Percentiles rank a stretch among this genome's conserved stretches.
These are phyloP conservation scores for Spergularia bocconei DNA, from an alignment of 148 eudicot genomes.

Conservation along the genomic window DNA sequence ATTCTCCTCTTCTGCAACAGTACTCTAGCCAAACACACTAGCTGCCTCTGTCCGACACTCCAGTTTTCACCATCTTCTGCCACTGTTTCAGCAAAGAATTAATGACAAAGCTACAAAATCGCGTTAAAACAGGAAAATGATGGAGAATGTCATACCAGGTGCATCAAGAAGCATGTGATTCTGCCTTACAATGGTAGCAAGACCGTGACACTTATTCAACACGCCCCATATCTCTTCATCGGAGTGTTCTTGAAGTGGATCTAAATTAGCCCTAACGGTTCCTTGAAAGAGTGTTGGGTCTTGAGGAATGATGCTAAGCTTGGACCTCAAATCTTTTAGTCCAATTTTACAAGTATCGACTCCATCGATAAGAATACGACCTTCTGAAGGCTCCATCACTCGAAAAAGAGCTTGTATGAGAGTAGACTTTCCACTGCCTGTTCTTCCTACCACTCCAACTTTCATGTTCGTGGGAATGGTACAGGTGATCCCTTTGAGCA, in stretches of 20 bases:
- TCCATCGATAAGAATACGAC: constrained; percentile 72
- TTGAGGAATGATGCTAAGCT: constrained; percentile 87
- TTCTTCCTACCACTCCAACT: constrained; percentile 86
- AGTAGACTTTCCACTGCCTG: constrained; percentile 94
- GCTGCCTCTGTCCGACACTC: constrained; percentile 95
- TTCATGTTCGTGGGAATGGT: constrained; percentile 60
- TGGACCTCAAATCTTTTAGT: constrained; percentile 73
- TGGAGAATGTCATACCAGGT: constrained; percentile 50
- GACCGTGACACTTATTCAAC: constrained; percentile 58
- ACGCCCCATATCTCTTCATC: constrained; percentile 89
- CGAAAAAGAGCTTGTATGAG: constrained; percentile 92
- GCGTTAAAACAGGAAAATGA: too few relatives aligned
- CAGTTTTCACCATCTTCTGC: constrained; percentile 92
- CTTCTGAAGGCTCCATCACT: constrained; percentile 73
- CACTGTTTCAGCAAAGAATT: constrained; percentile 38
- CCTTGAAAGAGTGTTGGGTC: constrained; percentile 92
- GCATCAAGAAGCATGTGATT: constrained; percentile 70
- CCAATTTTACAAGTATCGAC: constrained; percentile 66
- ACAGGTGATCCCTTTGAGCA: constrained; percentile 77
- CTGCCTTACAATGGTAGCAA: constrained; percentile 52
- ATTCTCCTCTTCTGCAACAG: constrained; percentile 71
- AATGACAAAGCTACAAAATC: not conserved
- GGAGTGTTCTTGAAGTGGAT: constrained; percentile 61
- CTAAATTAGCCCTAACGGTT: constrained; percentile 73
- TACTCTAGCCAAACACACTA: constrained; percentile 79